Conservation (phyloP, 208 protist species). For the Herpetomonas tarakana region DNA sequence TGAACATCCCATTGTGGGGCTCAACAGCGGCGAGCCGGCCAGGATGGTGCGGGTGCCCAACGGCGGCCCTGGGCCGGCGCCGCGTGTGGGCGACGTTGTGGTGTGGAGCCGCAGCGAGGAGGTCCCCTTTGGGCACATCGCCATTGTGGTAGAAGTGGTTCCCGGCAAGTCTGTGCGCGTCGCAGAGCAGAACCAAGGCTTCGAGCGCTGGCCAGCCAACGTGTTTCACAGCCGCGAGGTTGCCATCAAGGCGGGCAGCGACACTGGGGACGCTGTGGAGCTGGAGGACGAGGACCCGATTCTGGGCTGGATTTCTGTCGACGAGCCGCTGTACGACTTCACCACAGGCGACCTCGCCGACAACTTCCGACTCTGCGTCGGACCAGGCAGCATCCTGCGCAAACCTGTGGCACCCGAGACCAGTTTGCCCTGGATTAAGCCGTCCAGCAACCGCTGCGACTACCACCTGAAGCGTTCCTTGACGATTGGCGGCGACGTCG, state of each 20-base stretch:
- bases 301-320: slow-evolving; percentile 60
- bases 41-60: slow-evolving; percentile 30
- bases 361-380: slow-evolving; percentile 43
- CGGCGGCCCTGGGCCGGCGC: slow-evolving; percentile 18
- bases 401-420: slow-evolving; percentile 38
- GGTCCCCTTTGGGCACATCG: slow-evolving; percentile 58
- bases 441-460: slow-evolving; percentile 36
- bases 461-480: slow-evolving; percentile 61
- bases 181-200: slow-evolving; percentile 75
- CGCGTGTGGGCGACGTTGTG: slow-evolving; percentile 48
- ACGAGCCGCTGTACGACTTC: slow-evolving; percentile 51
- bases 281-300: slow-evolving; percentile 47
- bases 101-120: slow-evolving; percentile 47
- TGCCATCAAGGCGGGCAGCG: slow-evolving; percentile 12
- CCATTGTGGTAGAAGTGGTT: slow-evolving; percentile 43
- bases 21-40: slow-evolving; percentile 25
- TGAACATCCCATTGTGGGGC: slow-evolving; percentile 19
- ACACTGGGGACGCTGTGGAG: slow-evolving; percentile 23
- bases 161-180: slow-evolving; percentile 26
- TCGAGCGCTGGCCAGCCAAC: slow-evolving; percentile 43
- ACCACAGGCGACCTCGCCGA: slow-evolving; percentile 45
- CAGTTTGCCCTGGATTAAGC: slow-evolving; percentile 49
- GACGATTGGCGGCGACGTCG: slow-evolving; percentile 24
- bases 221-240: slow-evolving; percentile 54
- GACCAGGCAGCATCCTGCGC: slow-evolving; percentile 40